A percentile compares a stretch with the other conserved stretches of the same genome.
Conservation (phyloP, 306 rosid species). For the Styphnolobium japonicum region DNA sequence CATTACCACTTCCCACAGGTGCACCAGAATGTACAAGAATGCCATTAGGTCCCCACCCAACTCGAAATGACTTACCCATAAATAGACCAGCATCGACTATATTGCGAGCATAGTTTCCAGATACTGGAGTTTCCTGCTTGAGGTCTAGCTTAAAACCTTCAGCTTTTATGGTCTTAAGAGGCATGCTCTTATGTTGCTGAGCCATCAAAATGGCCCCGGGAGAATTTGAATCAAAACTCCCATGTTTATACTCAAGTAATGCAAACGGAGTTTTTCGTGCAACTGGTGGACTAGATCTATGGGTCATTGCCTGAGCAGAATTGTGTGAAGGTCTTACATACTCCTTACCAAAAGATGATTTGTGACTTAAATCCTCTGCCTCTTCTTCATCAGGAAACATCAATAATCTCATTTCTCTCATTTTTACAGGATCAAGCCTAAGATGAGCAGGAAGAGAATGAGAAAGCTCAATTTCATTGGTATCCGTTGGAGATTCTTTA, state of each 20-base stretch:
- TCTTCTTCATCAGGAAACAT: conserved; percentile 72
- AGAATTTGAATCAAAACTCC: conserved; percentile 69
- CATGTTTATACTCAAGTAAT: conserved; percentile 75
- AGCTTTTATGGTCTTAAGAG: conserved; percentile 49
- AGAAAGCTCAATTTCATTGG: conserved; percentile 56
- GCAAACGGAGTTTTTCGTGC: conserved; percentile 84
- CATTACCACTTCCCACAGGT: conserved; percentile 52
- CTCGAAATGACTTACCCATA: conserved; percentile 95
- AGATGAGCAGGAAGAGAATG: conserved; percentile 97
- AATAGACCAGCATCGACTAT: conserved; percentile 95
- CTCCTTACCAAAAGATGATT: conserved; percentile 52
- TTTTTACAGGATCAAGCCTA: conserved; percentile 85
- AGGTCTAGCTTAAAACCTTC: conserved; percentile 84
- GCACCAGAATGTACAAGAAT: conserved; percentile 81
- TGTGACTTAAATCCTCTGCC: conserved; percentile 42
- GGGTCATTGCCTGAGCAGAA: conserved; percentile 46
- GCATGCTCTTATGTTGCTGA: conserved; percentile 68
- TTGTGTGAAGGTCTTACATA: conserved; percentile 45
- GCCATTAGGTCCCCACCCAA: conserved; percentile 99
- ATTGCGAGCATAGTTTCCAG: conserved; percentile 55
- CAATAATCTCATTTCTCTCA: conserved; percentile 91
- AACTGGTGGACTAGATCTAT: conserved; percentile 54
- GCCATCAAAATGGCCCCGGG: conserved; percentile 79
- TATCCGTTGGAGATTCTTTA: conserved; percentile 45
- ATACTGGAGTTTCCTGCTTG: conserved; percentile 66